These are phyloP conservation scores for Neurospora sp. DNA, from an alignment of 495 filamentous ascomycete species.

Conservation along the genomic window DNA sequence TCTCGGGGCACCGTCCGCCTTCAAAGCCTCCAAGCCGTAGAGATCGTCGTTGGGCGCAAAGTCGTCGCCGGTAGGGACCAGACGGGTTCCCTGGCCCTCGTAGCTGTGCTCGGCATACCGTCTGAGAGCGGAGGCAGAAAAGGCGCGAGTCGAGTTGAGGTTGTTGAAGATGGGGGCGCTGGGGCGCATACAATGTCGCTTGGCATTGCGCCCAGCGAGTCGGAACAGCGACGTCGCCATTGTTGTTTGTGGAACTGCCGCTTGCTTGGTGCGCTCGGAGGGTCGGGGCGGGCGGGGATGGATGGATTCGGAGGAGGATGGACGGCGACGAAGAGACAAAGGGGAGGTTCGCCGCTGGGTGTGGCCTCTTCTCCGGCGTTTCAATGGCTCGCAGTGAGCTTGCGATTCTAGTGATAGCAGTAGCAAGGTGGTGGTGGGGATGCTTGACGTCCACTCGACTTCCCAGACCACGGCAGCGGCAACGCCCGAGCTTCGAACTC, in stretches of 20 bases:
- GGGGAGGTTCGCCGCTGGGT: not conserved
- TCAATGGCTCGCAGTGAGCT: constrained; percentile 16
- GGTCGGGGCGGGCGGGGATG: not conserved
- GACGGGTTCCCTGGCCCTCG: constrained; percentile 45
- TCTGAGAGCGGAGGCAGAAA: constrained; percentile 58
- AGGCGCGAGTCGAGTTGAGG: constrained; percentile 38
- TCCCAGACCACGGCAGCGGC: not conserved
- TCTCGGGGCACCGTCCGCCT: constrained; percentile 22
- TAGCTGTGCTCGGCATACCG: constrained; percentile 48
- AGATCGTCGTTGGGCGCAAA: constrained; percentile 39
- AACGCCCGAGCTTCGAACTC: not conserved
- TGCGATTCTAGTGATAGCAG: not conserved
- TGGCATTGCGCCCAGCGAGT: constrained; percentile 46
- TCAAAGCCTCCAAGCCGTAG: constrained; percentile 21
- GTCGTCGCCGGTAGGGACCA: constrained; percentile 57
- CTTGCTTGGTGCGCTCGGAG: not conserved
- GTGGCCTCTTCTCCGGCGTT: constrained; percentile 19
- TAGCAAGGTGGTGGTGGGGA: constrained; percentile 1
- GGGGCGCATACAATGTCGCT: constrained; percentile 37
- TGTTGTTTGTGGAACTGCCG: constrained; percentile 1
- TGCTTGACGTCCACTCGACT: constrained; percentile 9
- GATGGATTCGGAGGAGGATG: constrained; percentile 1
- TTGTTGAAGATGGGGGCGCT: constrained; percentile 6
- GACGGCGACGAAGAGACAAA: not conserved
- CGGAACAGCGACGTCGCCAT: constrained; percentile 43